Percentiles rank a stretch among this genome's conserved stretches.
phyloP scores from a whole-genome alignment of 2,329 filamentous ascomycete genomes.

The Gliomastix tumulicola region DNA sequence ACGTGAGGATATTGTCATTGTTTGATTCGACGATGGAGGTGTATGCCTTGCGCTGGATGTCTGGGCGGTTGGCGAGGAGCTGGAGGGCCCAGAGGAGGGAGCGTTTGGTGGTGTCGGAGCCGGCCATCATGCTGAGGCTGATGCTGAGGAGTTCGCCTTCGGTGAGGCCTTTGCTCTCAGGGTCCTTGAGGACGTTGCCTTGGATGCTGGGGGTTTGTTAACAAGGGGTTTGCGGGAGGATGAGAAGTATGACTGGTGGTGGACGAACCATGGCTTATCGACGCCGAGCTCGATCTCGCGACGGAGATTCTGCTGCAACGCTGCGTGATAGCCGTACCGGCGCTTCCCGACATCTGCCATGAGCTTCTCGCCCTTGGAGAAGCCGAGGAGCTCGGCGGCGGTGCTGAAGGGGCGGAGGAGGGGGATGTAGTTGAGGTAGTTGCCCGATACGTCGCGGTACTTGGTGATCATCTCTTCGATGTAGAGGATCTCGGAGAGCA shows the following conservation, averaged over 20 bases:
- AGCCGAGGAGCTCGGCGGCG: conserved; percentile 5
- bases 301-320: conserved; percentile 9
- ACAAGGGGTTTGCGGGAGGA: too few relatives aligned
- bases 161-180: conserved; percentile 53
- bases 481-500: conserved; percentile 12
- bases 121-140: conserved; percentile 51
- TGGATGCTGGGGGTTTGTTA: conserved; percentile 39
- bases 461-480: conserved; percentile 12
- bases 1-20: conserved; percentile 5
- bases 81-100: conserved; percentile 17
- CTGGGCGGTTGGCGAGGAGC: conserved; percentile 15
- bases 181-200: conserved; percentile 60
- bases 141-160: conserved; percentile 62
- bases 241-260: too few relatives aligned
- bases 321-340: conserved; percentile 10
- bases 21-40: conserved; percentile 8
- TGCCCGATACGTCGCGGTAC: conserved; percentile 8
- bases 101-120: conserved; percentile 16
- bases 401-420: conserved; percentile 8
- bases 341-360: conserved; percentile 10
- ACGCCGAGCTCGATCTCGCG: conserved; percentile 36
- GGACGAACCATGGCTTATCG: conserved; percentile 44
- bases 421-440: conserved; percentile 13
- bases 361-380: conserved; percentile 2
- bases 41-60: conserved; percentile 17